Base-by-base conservation (phyloP, 2,329 filamentous ascomycete species). In the Penicillium sp. region DNA sequence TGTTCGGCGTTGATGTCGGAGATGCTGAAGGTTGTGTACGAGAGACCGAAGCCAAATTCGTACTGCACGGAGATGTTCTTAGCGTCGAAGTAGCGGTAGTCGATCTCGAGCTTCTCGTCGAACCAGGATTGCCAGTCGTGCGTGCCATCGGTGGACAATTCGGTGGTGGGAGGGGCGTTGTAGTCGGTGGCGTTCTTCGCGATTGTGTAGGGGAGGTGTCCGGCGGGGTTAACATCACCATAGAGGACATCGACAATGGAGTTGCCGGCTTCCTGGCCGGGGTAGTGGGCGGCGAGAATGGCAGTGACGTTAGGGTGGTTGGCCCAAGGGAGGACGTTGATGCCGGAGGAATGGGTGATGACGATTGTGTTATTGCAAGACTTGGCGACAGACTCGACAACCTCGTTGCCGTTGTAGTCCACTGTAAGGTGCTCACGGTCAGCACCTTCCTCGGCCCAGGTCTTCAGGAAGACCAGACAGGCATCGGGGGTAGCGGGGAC, bases 231-330 rank as follows among this genome's bases (percentile, higher is more conserved):
- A 58, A 87, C 82, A 54, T 82, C 83, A 44, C 91, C 91, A 71
- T 92, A 96, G 9, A 96, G 83, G 23, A 96, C 82, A 62, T 95
- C 90, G 15, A 83, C 82, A 50, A 96, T 84, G 3, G 88, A 82
- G 66, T 91, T 90, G 44, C 91, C 91, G 21, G 86, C 89, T 72
- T 96, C 88, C 68, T 96, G 87, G 10, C 91, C 91, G 0, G 91
- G 91, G 25, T 91, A 75, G 65, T 89, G 89, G 38, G 90, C 91
- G 82, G 88, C 94, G 3, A 96, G 72, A 50, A 96, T 91, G 41
- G 90, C 91, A 0, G 90, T 91, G 46, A 65, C 55, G 4, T 55
- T 47, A 2, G 60, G 60, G 54, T 65, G 60, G 50, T 53, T 59
- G 32, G 62, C 46, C 42, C 55, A 57, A 35, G 57, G 56, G 23